A percentile compares a stretch with the other conserved stretches of the same genome.
These are phyloP conservation scores for Nicotiana obtusifolia DNA, from an alignment of 257 asterid genomes.

Conservation along the genomic window DNA sequence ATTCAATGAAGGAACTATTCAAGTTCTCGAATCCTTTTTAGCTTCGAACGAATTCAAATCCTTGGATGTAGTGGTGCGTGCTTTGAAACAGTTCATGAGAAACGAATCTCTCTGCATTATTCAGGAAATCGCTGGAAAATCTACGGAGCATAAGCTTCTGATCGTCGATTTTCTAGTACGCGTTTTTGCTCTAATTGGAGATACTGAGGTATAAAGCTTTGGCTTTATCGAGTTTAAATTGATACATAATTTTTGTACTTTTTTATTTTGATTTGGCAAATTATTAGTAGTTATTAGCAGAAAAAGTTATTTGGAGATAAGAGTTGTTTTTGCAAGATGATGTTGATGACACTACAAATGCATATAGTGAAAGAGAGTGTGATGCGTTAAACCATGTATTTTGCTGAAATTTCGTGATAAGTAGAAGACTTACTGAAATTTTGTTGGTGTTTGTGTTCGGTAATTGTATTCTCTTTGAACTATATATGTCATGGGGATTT, in stretches of 20 bases:
- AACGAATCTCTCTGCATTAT: conserved; percentile 49
- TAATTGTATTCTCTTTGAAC: background rate
- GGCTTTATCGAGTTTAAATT: background rate
- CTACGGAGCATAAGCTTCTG: conserved; percentile 51
- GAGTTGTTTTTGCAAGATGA: background rate
- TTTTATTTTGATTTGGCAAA: background rate
- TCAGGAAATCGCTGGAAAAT: conserved; percentile 45
- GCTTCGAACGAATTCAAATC: conserved; percentile 52
- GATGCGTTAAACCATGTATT: background rate
- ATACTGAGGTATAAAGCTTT: conserved; percentile 51
- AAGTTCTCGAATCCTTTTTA: conserved; percentile 52
- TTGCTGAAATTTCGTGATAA: background rate
- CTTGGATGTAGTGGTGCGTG: conserved; percentile 29
- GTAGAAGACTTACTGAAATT: background rate
- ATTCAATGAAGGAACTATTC: conserved; percentile 50
- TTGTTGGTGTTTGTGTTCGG: background rate
- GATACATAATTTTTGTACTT: background rate
- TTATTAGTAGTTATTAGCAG: background rate
- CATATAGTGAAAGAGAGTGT: background rate
- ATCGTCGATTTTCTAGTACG: conserved; percentile 60
- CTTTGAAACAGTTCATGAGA: conserved; percentile 52
- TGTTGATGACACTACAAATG: background rate
- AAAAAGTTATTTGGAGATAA: background rate
- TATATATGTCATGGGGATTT: background rate
- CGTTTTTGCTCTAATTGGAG: conserved; percentile 62